These are phyloP conservation scores for Plectosphaerella cucumerina DNA, from an alignment of 2,329 filamentous ascomycete species.

Conservation along the genomic window DNA sequence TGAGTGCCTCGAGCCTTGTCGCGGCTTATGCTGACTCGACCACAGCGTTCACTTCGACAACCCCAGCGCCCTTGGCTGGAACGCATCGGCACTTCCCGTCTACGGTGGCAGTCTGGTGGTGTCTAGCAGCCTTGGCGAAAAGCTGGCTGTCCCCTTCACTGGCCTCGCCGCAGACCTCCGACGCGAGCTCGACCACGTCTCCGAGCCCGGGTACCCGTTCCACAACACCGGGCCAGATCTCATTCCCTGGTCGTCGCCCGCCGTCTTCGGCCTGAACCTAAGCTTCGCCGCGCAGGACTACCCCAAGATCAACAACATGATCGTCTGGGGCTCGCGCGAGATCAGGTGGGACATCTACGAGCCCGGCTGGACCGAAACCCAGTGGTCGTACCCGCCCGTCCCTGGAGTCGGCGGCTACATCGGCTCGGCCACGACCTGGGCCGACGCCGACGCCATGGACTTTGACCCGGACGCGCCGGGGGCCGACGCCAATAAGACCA, in stretches of 20 bases:
- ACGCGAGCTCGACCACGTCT: not conserved
- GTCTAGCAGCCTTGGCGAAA: not conserved
- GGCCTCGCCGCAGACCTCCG: not conserved
- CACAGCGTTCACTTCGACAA: not conserved
- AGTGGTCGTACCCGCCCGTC: slow-evolving; percentile 4
- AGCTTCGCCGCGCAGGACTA: slow-evolving; percentile 41
- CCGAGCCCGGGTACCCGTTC: no score
- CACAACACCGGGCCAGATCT: no score
- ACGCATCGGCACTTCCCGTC: not conserved
- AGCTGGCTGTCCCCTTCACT: not conserved
- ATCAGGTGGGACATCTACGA: slow-evolving; percentile 5
- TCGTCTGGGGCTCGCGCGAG: slow-evolving; percentile 15
- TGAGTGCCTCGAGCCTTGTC: not conserved
- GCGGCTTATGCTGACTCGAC: not conserved
- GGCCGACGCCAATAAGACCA: slow-evolving; percentile 18
- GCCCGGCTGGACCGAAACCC: slow-evolving; percentile 1
- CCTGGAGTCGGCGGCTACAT: slow-evolving; percentile 4
- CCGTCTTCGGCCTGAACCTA: slow-evolving; percentile 43
- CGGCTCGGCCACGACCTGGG: not conserved
- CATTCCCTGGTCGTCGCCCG: no score
- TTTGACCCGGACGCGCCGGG: slow-evolving; percentile 4
- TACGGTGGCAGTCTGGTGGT: not conserved
- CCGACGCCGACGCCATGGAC: not conserved
- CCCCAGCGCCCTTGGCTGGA: not conserved
- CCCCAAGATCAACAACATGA: slow-evolving; percentile 10